Evolutionary conservation across 192 early-diverging fungal species (phyloP).

Genomic region (Chytriomyces confervae): DNA sequence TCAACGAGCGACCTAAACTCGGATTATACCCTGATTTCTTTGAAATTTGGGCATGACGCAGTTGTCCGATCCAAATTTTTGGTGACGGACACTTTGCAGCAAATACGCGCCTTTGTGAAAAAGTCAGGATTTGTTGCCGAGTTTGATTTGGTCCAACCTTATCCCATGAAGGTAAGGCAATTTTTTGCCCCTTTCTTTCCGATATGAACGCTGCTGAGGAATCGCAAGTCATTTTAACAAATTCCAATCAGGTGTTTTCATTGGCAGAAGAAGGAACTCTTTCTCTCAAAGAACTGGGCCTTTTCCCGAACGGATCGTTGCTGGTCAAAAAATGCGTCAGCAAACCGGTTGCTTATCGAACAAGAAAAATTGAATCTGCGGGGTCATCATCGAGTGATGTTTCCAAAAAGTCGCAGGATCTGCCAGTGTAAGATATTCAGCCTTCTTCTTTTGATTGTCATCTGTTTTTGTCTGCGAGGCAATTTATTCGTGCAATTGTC

Average conservation of each 20-base stretch:
- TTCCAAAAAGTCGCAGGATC: neutral
- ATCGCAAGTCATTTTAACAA: neutral
- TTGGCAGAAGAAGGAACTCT: neutral
- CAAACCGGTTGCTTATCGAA: neutral
- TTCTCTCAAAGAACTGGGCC: neutral
- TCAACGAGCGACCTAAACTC: neutral
- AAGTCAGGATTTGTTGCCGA: constrained; percentile 23
- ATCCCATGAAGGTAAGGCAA: constrained; percentile 2
- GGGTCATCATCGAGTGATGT: neutral
- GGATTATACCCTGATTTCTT: neutral
- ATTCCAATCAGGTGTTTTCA: neutral
- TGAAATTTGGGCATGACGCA: constrained; percentile 1
- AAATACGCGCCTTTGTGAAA: neutral
- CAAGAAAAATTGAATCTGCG: constrained; percentile 5
- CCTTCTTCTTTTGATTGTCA: neutral
- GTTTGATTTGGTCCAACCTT: constrained; percentile 20
- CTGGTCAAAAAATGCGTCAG: neutral
- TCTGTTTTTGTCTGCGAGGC: neutral
- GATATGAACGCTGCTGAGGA: neutral
- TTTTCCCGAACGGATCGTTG: neutral
- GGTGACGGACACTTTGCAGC: neutral
- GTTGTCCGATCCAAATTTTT: constrained; percentile 1
- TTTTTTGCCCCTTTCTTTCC: neutral
- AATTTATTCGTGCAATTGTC: neutral
- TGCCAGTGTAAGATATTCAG: neutral